Conservation (phyloP, 805 yeast genomes). For the Candida koratica region DNA sequence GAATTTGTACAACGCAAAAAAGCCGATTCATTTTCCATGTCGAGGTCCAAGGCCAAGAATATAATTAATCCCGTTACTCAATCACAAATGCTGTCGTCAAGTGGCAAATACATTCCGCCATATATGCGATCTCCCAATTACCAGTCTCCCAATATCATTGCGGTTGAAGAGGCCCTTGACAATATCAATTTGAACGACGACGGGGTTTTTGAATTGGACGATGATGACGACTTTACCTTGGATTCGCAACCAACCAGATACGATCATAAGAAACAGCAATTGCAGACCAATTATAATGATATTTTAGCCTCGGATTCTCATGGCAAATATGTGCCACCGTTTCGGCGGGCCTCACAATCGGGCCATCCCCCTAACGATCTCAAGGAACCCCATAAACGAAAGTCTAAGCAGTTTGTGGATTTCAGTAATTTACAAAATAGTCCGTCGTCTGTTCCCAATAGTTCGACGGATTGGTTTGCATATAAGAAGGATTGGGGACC, state of each 20-base stretch:
- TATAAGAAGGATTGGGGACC: slow-evolving; percentile 27
- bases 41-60: slow-evolving; percentile 15
- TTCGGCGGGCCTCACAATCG: slow-evolving; percentile 48
- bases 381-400: slow-evolving; percentile 2
- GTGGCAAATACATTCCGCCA: slow-evolving; percentile 42
- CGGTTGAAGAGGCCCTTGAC: slow-evolving; percentile 36
- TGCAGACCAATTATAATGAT: slow-evolving; percentile 10
- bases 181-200: slow-evolving; percentile 27
- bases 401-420: slow-evolving; percentile 1
- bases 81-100: slow-evolving; percentile 6
- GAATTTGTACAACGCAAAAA: slow-evolving; percentile 17
- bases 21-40: slow-evolving; percentile 21
- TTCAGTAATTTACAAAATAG: slow-evolving; percentile 4
- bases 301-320: slow-evolving; percentile 19
- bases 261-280: slow-evolving; percentile 6
- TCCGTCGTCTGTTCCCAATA: slow-evolving; percentile 9
- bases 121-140: slow-evolving; percentile 37
- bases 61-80: slow-evolving; percentile 3
- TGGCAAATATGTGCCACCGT: slow-evolving; percentile 74
- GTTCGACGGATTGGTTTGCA: slow-evolving; percentile 22
- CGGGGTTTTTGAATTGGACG: slow-evolving; percentile 42
- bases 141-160: slow-evolving; percentile 31
- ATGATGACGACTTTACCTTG: slow-evolving; percentile 37
- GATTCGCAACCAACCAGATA: slow-evolving; percentile 3
- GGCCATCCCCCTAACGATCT: slow-evolving; percentile 8